phyloP scores from a whole-genome alignment of 164 flowering plant genomes.

The Umbellularia californica region DNA sequence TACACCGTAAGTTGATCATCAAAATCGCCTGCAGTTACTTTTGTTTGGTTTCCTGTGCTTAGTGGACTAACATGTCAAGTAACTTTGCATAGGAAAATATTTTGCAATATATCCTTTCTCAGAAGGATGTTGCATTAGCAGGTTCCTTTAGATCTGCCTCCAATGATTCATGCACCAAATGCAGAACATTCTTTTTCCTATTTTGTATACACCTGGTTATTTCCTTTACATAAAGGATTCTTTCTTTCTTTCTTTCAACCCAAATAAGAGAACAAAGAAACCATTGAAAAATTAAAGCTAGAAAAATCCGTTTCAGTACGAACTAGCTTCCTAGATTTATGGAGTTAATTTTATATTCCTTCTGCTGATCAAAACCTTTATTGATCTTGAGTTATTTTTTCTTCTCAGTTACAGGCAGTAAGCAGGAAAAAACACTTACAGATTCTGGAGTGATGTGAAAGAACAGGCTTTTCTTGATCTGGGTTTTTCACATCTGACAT shows the following conservation, averaged over 20 bases:
- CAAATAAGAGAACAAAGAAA: too few species aligned
- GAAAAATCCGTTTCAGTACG: too few species aligned
- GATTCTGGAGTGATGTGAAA: slow-evolving; percentile 5
- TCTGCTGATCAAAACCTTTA: neutral
- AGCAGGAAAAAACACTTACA: neutral
- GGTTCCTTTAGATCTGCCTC: neutral
- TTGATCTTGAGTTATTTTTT: neutral
- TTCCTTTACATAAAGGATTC: neutral
- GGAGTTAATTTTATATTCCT: neutral
- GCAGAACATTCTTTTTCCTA: neutral
- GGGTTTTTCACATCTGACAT: neutral
- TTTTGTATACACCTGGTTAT: neutral
- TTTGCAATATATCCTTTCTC: neutral
- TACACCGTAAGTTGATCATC: slow-evolving; percentile 27
- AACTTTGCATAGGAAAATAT: neutral
- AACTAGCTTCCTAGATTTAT: too few species aligned
- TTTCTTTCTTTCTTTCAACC: too few species aligned
- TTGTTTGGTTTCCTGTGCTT: neutral
- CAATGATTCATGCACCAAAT: too few species aligned
- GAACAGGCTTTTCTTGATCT: neutral
- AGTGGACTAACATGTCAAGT: neutral
- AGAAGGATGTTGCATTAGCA: neutral
- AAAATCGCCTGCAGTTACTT: neutral
- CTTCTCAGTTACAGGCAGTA: neutral
- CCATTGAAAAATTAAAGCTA: too few species aligned